Base-by-base conservation (phyloP, 2,329 filamentous ascomycete genomes). In the Sporothrix protearum region DNA sequence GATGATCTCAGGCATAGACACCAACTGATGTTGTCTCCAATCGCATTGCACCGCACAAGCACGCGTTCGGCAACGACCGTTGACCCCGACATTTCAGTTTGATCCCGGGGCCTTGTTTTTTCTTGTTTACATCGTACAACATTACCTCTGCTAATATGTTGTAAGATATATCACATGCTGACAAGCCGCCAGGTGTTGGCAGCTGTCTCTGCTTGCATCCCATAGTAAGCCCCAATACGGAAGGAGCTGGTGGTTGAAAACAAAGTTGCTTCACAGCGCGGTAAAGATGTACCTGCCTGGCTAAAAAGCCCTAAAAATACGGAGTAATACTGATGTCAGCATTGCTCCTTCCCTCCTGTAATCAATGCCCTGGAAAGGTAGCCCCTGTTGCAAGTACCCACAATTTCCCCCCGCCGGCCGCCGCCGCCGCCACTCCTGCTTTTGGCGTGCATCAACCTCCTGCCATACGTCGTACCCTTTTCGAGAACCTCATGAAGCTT, bases 361-460 rank as follows among this genome's bases (percentile, higher is more conserved):
- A 53, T 39, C 39, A 25, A 36, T n/a, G 14, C n/a, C 33, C n/a
- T 33, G n/a, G n/a, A n/a, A n/a, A n/a, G n/a, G n/a, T 63, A n/a
- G n/a, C 57, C 57, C 57, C 63, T 66, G 42, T 47, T 49, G 28
- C 25, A 33, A 66, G 42, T 28, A 33, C 9, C 63, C 63, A 66
- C 63, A 63, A 22, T 66, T 66, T 22, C n/a, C 49, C 49, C 49
- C 49, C 49, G 49, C 49, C 25, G 22, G 49, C n/a, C 49, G n/a
- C 61, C 36, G n/a, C 16, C 22, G 57, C 57, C 33, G 59, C 59
- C 59, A 25, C 36, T 66, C 22, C 61, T 49, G 22, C 7, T 36
- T 59, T 63, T 63, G 36, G 59, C 36, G 39, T 39, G 22, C 33
- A 63, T 66, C 61, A 28, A 19, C 14, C 14, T 9, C 36, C 59